These are phyloP conservation scores for Phytopythium delawarense DNA, from an alignment of 352 stramenopile genomes.

Conservation along the genomic window DNA sequence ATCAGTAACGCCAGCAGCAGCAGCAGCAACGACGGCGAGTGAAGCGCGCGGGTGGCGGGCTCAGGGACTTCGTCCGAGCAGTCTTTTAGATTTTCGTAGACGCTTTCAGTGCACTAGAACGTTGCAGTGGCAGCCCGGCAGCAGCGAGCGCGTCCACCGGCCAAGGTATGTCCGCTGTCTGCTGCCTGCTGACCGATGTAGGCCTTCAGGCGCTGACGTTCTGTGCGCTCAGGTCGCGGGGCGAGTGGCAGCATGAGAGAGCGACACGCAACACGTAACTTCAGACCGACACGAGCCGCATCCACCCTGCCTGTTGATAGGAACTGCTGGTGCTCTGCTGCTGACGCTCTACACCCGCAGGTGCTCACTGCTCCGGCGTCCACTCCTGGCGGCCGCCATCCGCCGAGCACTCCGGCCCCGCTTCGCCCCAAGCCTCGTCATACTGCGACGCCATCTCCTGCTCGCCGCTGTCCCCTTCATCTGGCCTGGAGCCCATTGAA, in stretches of 20 bases:
- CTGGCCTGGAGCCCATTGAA: neutral
- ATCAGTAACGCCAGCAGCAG: constrained; percentile 59
- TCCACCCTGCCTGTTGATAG: neutral
- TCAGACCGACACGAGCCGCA: neutral
- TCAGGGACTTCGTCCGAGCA: neutral
- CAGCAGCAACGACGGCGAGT: constrained; percentile 29
- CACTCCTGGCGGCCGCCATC: neutral
- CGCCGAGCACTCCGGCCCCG: neutral
- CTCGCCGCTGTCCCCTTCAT: neutral
- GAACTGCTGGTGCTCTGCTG: neutral
- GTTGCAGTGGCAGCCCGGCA: neutral
- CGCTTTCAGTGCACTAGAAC: neutral
- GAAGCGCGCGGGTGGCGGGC: neutral
- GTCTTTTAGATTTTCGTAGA: neutral
- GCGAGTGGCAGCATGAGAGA: neutral
- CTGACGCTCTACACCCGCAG: neutral
- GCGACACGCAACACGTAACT: neutral
- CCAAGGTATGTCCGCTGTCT: neutral
- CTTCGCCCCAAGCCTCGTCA: neutral
- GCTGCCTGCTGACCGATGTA: neutral
- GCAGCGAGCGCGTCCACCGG: no score
- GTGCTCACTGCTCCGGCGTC: neutral
- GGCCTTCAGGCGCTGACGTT: neutral
- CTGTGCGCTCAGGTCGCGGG: neutral
- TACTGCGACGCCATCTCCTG: neutral